Conservation (phyloP, 192 early-diverging fungal genomes). For the Entomortierella parvispora region DNA sequence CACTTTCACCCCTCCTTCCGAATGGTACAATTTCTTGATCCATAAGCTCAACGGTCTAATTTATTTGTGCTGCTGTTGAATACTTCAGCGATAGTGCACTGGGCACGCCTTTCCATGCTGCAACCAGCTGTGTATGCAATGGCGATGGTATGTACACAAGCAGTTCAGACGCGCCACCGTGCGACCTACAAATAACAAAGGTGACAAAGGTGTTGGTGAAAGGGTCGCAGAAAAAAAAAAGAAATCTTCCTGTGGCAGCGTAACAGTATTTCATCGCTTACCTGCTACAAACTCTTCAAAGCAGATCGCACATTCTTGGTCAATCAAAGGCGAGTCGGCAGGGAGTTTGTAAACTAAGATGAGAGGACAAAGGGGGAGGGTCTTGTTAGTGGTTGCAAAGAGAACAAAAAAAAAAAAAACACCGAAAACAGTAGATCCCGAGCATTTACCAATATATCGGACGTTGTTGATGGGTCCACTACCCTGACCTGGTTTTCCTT, state of each 20-base stretch:
- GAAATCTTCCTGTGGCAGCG: no score
- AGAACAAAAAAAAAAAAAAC: neutral
- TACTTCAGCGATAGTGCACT: conserved; percentile 79
- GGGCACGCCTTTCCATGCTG: conserved; percentile 80
- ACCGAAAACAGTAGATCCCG: neutral
- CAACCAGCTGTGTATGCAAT: conserved; percentile 87
- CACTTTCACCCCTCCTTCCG: neutral
- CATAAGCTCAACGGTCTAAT: no score
- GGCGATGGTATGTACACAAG: conserved; percentile 88
- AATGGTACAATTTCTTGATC: no score
- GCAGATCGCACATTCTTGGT: conserved; percentile 92
- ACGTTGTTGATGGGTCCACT: conserved; percentile 58
- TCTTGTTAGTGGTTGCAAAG: neutral
- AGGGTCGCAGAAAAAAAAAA: no score
- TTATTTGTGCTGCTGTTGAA: no score
- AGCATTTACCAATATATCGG: conserved; percentile 71
- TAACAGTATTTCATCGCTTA: no score
- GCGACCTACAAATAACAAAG: conserved; percentile 59
- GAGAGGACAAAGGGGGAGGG: neutral
- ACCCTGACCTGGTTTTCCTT: conserved; percentile 48
- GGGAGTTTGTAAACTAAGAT: conserved; percentile 66
- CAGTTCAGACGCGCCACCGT: conserved; percentile 86
- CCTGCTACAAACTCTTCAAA: conserved; percentile 92
- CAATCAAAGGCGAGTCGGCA: conserved; percentile 67
- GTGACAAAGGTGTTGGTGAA: no score